Percentiles rank a stretch among this genome's conserved stretches.
Evolutionary conservation across 2,329 filamentous ascomycete genomes (phyloP).

Genomic region (Epichloe typhina): DNA sequence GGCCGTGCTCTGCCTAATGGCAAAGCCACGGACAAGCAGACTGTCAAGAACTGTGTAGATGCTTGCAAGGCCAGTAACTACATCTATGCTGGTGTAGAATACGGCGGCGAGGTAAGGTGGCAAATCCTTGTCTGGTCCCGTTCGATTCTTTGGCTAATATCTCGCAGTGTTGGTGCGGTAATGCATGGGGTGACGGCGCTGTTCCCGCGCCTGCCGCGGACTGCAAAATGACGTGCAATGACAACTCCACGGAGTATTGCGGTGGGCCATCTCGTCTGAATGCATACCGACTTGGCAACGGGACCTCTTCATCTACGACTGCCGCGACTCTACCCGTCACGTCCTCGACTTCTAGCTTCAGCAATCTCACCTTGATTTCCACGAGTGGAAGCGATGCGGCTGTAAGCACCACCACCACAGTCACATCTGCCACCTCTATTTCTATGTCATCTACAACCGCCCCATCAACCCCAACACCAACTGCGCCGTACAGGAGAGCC

Average conservation of each 20-base stretch:
- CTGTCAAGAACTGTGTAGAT: slow-evolving; percentile 20
- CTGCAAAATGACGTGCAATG: slow-evolving; percentile 23
- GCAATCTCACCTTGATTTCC: background rate
- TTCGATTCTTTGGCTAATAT: background rate
- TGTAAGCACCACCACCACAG: slow-evolving; percentile 11
- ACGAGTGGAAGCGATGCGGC: background rate
- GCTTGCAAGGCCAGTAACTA: slow-evolving; percentile 18
- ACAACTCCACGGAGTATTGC: slow-evolving; percentile 23
- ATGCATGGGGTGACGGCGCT: slow-evolving; percentile 15
- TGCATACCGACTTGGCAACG: slow-evolving; percentile 17
- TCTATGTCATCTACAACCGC: slow-evolving; percentile 5
- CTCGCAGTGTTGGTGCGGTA: slow-evolving; percentile 24
- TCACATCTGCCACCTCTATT: slow-evolving; percentile 3
- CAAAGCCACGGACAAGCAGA: slow-evolving; percentile 12
- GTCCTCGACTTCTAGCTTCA: background rate
- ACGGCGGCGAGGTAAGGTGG: slow-evolving; percentile 22
- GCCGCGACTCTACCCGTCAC: slow-evolving; percentile 14
- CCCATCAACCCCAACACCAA: slow-evolving; percentile 9
- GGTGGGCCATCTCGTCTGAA: slow-evolving; percentile 23
- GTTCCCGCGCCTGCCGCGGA: slow-evolving; percentile 17
- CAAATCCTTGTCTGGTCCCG: background rate
- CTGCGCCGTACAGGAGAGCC: slow-evolving; percentile 13
- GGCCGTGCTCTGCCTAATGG: slow-evolving; percentile 20
- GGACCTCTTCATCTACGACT: slow-evolving; percentile 15
- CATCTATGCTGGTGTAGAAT: slow-evolving; percentile 23